Evolutionary conservation across 2,329 filamentous ascomycete species (phyloP).

Genomic region (Ceratocystis lukuohia): DNA sequence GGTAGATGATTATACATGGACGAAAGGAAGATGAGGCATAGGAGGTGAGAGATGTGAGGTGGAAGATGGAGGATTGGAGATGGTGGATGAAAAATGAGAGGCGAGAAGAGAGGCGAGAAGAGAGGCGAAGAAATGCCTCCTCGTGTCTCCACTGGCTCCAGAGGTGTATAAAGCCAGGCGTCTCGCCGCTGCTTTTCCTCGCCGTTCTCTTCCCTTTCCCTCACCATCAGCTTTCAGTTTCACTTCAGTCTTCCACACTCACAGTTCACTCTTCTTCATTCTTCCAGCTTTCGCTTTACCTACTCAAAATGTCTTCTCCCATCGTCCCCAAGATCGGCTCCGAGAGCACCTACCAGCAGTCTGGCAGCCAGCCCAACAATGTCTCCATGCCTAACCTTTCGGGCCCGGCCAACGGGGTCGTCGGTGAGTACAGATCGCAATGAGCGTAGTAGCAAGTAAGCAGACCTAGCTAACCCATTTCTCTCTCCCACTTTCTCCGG

Average conservation of each 20-base stretch:
- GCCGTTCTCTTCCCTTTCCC: neutral
- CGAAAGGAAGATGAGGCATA: neutral
- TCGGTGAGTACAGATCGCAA: slow-evolving; percentile 22
- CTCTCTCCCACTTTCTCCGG: neutral
- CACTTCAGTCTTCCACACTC: slow-evolving; percentile 14
- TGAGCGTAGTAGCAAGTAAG: neutral
- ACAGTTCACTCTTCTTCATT: slow-evolving; percentile 12
- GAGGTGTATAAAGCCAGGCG: neutral
- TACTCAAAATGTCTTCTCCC: slow-evolving; percentile 20
- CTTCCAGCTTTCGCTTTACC: neutral
- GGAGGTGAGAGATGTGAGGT: neutral
- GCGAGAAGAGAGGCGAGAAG: too few species aligned
- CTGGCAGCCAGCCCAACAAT: slow-evolving; percentile 24
- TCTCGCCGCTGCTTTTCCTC: neutral
- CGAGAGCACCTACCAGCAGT: slow-evolving; percentile 24
- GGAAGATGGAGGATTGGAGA: neutral
- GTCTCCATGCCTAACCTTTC: slow-evolving; percentile 28
- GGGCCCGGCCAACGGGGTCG: slow-evolving; percentile 26
- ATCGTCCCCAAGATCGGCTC: slow-evolving; percentile 24
- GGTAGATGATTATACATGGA: neutral
- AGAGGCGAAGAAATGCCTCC: too few species aligned
- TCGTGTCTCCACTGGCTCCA: too few species aligned
- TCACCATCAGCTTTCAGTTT: slow-evolving; percentile 4
- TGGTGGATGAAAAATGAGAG: too few species aligned
- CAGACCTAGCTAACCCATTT: neutral